Percentiles rank a stretch among this genome's conserved stretches.
Evolutionary conservation across 2,329 filamentous ascomycete genomes (phyloP).

Genomic region (Capronia coronata): DNA sequence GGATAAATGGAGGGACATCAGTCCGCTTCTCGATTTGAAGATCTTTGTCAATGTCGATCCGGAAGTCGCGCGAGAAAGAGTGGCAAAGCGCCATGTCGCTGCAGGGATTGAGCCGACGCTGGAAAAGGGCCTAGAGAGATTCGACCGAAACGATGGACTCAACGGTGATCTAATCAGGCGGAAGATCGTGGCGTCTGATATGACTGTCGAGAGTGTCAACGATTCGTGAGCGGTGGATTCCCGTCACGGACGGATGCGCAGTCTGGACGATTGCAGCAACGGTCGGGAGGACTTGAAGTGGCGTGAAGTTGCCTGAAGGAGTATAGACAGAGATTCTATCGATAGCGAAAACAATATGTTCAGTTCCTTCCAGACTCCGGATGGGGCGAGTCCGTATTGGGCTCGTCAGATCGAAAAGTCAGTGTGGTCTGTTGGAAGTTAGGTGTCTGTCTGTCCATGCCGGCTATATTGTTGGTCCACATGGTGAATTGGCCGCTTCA

Average conservation of each 20-base stretch:
- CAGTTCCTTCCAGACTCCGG: too few species aligned
- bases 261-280: too few species aligned
- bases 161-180: conserved; percentile 33
- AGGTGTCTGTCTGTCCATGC: too few species aligned
- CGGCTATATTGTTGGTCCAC: too few species aligned
- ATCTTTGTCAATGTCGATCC: conserved; percentile 40
- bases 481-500: too few species aligned
- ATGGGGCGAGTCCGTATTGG: too few species aligned
- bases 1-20: conserved; percentile 33
- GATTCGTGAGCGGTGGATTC: neutral
- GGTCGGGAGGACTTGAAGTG: too few species aligned
- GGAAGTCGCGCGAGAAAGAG: conserved; percentile 33
- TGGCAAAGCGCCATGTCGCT: conserved; percentile 37
- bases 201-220: conserved; percentile 29
- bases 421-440: too few species aligned
- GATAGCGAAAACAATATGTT: too few species aligned
- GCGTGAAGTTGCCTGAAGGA: too few species aligned
- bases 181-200: conserved; percentile 29
- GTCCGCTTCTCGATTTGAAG: conserved; percentile 36
- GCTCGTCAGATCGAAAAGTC: too few species aligned
- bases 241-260: neutral
- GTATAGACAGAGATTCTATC: too few species aligned
- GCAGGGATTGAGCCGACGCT: conserved; percentile 39
- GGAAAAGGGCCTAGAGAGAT: conserved; percentile 34
- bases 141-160: conserved; percentile 37